These are phyloP conservation scores for grape (Vitis vinifera) DNA, from an alignment of 164 flowering plant species.

Conservation along the genomic window DNA sequence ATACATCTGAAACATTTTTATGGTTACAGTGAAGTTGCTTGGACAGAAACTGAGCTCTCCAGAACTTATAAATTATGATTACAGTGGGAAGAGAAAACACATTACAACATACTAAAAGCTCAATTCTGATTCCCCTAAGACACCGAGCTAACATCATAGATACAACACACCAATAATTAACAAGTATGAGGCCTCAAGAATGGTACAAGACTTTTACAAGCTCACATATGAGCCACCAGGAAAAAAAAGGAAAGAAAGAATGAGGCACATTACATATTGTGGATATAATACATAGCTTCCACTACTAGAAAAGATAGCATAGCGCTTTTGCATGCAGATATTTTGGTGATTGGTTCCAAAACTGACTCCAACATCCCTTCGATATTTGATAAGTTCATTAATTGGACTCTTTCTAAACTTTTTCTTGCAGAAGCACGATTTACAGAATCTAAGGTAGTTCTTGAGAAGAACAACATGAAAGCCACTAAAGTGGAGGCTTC, in stretches of 20 bases:
- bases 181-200: not conserved
- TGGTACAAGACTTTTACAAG: slow-evolving; percentile 20
- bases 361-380: slow-evolving; percentile 2
- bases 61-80: slow-evolving; percentile 8
- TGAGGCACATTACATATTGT: slow-evolving; percentile 15
- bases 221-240: slow-evolving; percentile 3
- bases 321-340: slow-evolving; percentile 1
- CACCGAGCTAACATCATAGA: not conserved
- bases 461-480: slow-evolving; percentile 5
- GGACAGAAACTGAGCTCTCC: not conserved
- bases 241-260: not conserved
- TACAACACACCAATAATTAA: slow-evolving; percentile 8
- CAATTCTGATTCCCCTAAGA: slow-evolving; percentile 7
- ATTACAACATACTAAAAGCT: slow-evolving; percentile 5
- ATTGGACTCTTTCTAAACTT: slow-evolving; percentile 11
- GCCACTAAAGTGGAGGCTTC: slow-evolving; percentile 12
- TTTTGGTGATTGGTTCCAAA: slow-evolving; percentile 3
- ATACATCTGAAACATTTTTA: slow-evolving; percentile 1
- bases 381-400: not conserved
- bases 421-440: slow-evolving; percentile 16
- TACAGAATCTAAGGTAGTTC: slow-evolving; percentile 4
- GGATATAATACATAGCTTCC: slow-evolving; percentile 12
- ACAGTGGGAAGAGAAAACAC: slow-evolving; percentile 9
- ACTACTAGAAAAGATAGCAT: slow-evolving; percentile 2
- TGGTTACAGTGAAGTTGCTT: slow-evolving; percentile 8